These are phyloP conservation scores for Ophiocordyceps robertsii DNA, from an alignment of 2,329 filamentous ascomycete species.

Conservation along the genomic window DNA sequence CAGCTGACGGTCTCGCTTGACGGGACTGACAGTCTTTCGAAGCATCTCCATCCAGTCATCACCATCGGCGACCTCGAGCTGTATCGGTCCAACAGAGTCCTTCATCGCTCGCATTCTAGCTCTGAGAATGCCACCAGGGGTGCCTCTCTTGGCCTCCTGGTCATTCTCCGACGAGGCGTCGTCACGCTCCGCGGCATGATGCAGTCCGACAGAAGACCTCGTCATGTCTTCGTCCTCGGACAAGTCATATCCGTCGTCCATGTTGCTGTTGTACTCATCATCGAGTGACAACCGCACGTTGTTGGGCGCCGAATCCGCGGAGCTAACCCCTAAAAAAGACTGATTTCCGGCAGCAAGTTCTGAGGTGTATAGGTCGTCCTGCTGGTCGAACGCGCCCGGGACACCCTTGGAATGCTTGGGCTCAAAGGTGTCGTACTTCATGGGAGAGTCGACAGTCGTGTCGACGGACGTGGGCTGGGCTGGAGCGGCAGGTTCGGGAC, in stretches of 20 bases:
- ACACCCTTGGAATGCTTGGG: slow-evolving; percentile 39
- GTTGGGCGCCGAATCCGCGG: slow-evolving; percentile 64
- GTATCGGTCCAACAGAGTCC: slow-evolving; percentile 42
- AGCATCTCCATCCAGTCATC: slow-evolving; percentile 92
- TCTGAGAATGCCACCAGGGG: slow-evolving; percentile 48
- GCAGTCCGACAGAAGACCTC: slow-evolving; percentile 61
- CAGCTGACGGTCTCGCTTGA: slow-evolving; percentile 78
- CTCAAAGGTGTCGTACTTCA: slow-evolving; percentile 45
- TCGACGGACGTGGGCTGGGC: slow-evolving; percentile 8
- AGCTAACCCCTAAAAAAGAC: slow-evolving; percentile 92
- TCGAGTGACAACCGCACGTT: slow-evolving; percentile 45
- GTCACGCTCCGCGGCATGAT: slow-evolving; percentile 64
- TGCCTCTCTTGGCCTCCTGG: slow-evolving; percentile 28
- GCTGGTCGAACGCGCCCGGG: slow-evolving; percentile 70
- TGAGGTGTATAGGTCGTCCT: slow-evolving; percentile 38
- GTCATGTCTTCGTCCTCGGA: slow-evolving; percentile 60
- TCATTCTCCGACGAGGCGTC: slow-evolving; percentile 42
- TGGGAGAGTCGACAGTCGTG: slow-evolving; percentile 10
- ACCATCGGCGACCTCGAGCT: slow-evolving; percentile 49
- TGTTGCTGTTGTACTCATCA: slow-evolving; percentile 40
- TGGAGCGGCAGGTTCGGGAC: slow-evolving; percentile 6
- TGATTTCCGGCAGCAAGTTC: slow-evolving; percentile 41
- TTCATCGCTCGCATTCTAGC: slow-evolving; percentile 52
- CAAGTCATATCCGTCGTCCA: slow-evolving; percentile 67
- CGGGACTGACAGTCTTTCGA: slow-evolving; percentile 83